Conservation (phyloP, 768 basidiomycete species). For the Tremella mesenterica region DNA sequence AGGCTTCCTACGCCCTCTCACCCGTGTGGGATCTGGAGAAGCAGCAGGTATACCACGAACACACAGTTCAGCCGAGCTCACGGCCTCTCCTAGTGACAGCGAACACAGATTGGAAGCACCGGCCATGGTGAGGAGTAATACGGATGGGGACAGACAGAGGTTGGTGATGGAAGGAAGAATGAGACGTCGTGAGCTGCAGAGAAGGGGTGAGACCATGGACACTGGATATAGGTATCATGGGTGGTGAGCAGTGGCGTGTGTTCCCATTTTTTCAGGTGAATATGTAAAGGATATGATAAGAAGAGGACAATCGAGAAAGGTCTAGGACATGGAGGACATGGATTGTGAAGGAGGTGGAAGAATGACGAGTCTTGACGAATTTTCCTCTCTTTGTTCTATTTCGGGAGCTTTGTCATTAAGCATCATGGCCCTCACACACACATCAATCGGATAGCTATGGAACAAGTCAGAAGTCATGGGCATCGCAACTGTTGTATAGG, state of each 20-base stretch:
- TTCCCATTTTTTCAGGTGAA: no score
- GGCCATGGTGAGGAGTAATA: conserved; percentile 27
- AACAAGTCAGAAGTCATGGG: no score
- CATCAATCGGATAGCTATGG: no score
- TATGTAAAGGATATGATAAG: no score
- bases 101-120: conserved; percentile 14
- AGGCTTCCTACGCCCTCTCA: conserved; percentile 32
- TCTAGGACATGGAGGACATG: no score
- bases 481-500: no score
- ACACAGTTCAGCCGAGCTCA: conserved; percentile 14
- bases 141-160: conserved; percentile 20
- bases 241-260: conserved; percentile 21
- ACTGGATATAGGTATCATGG: conserved; percentile 37
- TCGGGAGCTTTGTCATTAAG: no score
- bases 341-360: no score
- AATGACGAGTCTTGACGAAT: no score
- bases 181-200: conserved; percentile 19
- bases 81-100: not conserved
- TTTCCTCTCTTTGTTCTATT: no score
- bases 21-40: conserved; percentile 21
- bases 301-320: no score
- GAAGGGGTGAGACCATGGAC: conserved; percentile 20
- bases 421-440: no score
- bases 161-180: conserved; percentile 5
- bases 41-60: conserved; percentile 7